phyloP scores from a whole-genome alignment of 768 basidiomycete species.

The Crucibulum laeve region DNA sequence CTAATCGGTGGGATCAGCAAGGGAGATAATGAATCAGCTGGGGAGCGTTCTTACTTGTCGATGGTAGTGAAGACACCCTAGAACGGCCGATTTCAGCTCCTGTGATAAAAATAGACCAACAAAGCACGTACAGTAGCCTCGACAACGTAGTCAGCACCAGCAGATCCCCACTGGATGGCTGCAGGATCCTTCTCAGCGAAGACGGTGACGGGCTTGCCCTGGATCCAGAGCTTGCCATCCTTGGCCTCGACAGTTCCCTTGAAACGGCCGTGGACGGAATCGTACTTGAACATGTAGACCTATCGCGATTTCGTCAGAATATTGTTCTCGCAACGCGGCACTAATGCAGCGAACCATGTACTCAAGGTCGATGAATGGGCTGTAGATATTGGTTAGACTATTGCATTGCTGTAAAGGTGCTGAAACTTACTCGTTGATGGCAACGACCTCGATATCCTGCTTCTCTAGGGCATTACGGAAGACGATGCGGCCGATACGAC shows the following conservation, averaged over 20 bases:
- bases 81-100: constrained; percentile 9
- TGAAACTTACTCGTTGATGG: constrained; percentile 82
- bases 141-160: constrained; percentile 89
- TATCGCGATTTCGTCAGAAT: constrained; percentile 19
- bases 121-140: constrained; percentile 78
- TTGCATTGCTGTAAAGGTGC: not conserved
- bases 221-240: constrained; percentile 86
- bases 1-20: constrained; percentile 28
- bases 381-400: constrained; percentile 21
- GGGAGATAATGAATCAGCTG: constrained; percentile 3
- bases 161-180: constrained; percentile 75
- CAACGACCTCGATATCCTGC: constrained; percentile 78
- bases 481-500: constrained; percentile 99
- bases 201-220: constrained; percentile 73
- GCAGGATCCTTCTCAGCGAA: constrained; percentile 86
- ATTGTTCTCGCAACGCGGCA: not conserved
- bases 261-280: constrained; percentile 91
- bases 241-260: constrained; percentile 77
- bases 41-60: constrained; percentile 58
- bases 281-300: constrained; percentile 99
- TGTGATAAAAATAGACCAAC: constrained; percentile 9
- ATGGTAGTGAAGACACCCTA: constrained; percentile 96
- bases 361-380: constrained; percentile 94
- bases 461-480: constrained; percentile 86
- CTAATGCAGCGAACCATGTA: constrained; percentile 76